These are phyloP conservation scores for Russula emetica DNA, from an alignment of 768 basidiomycete species.

Conservation along the genomic window DNA sequence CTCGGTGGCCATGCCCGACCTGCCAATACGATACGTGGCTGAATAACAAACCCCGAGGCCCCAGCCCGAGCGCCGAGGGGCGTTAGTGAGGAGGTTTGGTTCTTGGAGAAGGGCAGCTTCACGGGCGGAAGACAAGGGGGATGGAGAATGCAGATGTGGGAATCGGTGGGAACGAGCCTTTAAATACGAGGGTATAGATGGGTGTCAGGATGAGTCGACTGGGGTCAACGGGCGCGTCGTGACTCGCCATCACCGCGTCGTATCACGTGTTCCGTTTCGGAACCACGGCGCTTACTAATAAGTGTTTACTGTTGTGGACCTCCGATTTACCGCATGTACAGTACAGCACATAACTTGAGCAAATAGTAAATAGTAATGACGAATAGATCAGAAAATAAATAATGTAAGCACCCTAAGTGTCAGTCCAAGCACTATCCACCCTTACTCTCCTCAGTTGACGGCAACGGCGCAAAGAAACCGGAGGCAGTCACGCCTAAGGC, in stretches of 20 bases:
- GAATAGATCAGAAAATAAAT: background rate
- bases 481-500: conserved; percentile 69
- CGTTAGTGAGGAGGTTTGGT: no score
- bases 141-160: background rate
- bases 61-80: background rate
- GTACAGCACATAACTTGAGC: background rate
- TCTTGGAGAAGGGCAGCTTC: background rate
- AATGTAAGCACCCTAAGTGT: background rate
- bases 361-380: background rate
- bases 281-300: background rate
- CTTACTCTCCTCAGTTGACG: conserved; percentile 6
- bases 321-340: background rate
- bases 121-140: background rate
- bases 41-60: background rate
- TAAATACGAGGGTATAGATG: background rate
- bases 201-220: conserved; percentile 18
- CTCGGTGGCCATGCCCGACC: background rate
- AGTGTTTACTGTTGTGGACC: background rate
- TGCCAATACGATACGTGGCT: background rate
- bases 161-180: background rate
- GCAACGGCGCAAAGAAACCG: conserved; percentile 59
- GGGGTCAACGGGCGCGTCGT: background rate
- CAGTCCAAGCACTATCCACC: background rate
- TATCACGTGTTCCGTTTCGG: conserved; percentile 13
- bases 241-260: conserved; percentile 12